Evolutionary conservation across 352 stramenopile species (phyloP).

Genomic region (Phytophthora kernoviae): DNA sequence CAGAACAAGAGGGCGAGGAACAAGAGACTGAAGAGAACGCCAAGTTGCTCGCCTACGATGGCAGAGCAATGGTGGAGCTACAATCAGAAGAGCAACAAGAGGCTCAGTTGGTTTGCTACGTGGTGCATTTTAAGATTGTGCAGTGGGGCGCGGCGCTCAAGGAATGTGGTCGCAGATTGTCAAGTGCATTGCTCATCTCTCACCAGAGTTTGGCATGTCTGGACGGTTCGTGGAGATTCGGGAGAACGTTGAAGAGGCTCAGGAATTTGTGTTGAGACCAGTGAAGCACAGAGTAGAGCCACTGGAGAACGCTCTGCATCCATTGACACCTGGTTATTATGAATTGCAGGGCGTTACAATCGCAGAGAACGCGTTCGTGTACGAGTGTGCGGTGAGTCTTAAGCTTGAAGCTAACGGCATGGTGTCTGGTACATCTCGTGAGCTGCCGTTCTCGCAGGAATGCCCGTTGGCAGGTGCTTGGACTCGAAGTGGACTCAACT

Average conservation of each 20-base stretch:
- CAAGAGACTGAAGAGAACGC: slow-evolving; percentile 6
- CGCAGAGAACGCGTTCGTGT: slow-evolving; percentile 59
- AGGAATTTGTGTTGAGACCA: slow-evolving; percentile 34
- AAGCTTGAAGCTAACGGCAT: slow-evolving; percentile 45
- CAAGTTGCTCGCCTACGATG: slow-evolving; percentile 36
- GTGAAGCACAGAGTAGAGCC: slow-evolving; percentile 27
- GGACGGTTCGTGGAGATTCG: slow-evolving; percentile 36
- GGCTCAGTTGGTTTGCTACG: slow-evolving; percentile 22
- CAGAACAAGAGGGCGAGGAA: slow-evolving; percentile 4
- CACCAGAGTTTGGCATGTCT: slow-evolving; percentile 12
- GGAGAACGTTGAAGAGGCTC: slow-evolving; percentile 28
- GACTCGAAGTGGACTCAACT: slow-evolving; percentile 44
- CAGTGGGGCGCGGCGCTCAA: slow-evolving; percentile 35
- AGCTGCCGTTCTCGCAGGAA: slow-evolving; percentile 58
- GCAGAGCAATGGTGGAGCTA: slow-evolving; percentile 34
- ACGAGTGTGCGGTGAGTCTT: slow-evolving; percentile 52
- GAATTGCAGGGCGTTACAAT: slow-evolving; percentile 61
- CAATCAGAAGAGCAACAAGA: slow-evolving; percentile 8
- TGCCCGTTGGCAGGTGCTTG: slow-evolving; percentile 54
- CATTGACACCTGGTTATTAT: slow-evolving; percentile 59
- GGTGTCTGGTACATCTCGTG: slow-evolving; percentile 49
- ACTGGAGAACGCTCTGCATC: slow-evolving; percentile 35
- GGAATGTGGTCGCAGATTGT: slow-evolving; percentile 35
- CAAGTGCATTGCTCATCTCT: slow-evolving; percentile 38
- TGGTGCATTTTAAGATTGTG: slow-evolving; percentile 57